Conservation (phyloP, 176 grass and related monocot species). For the Musa acuminata region DNA sequence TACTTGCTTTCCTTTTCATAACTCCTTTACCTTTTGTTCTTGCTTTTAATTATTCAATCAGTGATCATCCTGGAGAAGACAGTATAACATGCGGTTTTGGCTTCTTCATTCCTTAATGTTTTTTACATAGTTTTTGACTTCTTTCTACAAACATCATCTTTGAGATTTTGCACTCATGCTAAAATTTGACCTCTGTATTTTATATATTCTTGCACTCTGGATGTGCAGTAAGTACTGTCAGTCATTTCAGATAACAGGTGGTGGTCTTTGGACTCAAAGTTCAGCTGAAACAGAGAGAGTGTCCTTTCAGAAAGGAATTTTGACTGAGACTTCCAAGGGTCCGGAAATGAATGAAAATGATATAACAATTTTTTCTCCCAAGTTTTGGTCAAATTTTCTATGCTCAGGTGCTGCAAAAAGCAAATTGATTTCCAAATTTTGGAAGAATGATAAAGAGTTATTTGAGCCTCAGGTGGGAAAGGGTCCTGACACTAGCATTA, state of each 20-base stretch:
- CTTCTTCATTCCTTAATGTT: not conserved
- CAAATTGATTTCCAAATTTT: not conserved
- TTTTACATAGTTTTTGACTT: too few species aligned
- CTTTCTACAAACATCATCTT: too few species aligned
- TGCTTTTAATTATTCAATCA: not conserved
- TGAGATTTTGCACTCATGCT: too few species aligned
- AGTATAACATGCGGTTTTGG: not conserved
- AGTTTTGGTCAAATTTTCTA: slow-evolving; percentile 7
- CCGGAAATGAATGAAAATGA: not conserved
- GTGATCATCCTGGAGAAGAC: not conserved
- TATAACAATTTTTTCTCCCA: not conserved
- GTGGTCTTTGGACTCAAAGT: not conserved
- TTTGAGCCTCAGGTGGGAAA: not conserved
- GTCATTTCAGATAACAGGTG: slow-evolving; percentile 2
- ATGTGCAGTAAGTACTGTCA: too few species aligned
- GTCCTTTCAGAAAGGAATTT: not conserved
- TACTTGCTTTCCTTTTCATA: not conserved
- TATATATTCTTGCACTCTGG: too few species aligned
- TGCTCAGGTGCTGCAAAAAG: slow-evolving; percentile 5
- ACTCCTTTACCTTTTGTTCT: not conserved
- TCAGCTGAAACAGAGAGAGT: not conserved
- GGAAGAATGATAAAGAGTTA: slow-evolving; percentile 9
- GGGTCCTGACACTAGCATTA: too few species aligned
- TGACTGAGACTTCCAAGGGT: not conserved
- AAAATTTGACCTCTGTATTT: too few species aligned